Base-by-base conservation (phyloP, 1,284 basidiomycete genomes). In the Sanguinoderma infundibulare region DNA sequence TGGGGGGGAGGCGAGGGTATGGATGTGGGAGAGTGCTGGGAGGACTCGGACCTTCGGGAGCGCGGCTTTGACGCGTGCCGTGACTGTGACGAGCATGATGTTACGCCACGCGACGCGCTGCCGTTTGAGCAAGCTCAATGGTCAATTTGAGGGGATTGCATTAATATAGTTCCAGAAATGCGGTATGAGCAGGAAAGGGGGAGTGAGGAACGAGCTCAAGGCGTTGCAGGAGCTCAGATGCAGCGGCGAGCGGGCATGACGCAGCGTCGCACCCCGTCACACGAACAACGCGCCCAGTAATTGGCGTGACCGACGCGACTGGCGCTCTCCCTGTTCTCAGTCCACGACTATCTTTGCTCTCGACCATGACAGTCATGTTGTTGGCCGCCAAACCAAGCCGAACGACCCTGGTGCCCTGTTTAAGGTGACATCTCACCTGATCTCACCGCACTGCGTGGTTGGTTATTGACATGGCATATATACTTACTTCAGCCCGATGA, bases 51-150 rank as follows among this genome's bases (percentile, higher is more conserved):
- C 57, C 5, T 28, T 24, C 28, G 46, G 46, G n/a, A 49, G 5
- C 63, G 65, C 69, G 60, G 64, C 64, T 62, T 54, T 67, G 68
- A 70, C 70, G 70, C 71, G 71, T 67, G 55, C 59, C 67, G 71
- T 72, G 66, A 70, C 66, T 59, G 69, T 70, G 66, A 71, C 65
- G 53, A 69, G 66, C 69, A 70, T 68, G 32, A 59, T n/a, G 67
- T 67, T 59, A 69, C 65, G 32, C 42, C 39, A 65, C 65, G 63
- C 67, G 65, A 61, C 54, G 22, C 22, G 22, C n/a, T 5, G 42
- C 12, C 12, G 5, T 46, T 28, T 14, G 20, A 8, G 26, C 22
- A 26, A 26, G 24, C 17, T 10, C 9, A 12, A 26, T 3, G 15
- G 22, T 46, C 14, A 15, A 46, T 26, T 5, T 14, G 2, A 28